phyloP scores from a whole-genome alignment of 495 filamentous ascomycete genomes.

The Penicillium egyptiacum region DNA sequence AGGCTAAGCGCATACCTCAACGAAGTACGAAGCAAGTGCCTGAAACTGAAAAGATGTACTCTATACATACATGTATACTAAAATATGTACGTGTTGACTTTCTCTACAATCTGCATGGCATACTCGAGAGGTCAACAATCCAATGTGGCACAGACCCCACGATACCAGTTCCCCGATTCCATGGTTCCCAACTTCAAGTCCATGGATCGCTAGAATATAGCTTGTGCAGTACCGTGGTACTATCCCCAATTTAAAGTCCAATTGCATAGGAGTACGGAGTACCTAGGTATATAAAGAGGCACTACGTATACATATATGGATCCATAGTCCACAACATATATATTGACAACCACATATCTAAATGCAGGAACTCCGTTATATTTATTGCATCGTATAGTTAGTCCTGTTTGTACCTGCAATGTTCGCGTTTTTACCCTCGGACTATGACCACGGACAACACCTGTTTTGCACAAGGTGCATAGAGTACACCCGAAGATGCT shows the following conservation, averaged over 20 bases:
- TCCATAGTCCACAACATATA: background rate
- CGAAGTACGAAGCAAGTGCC: background rate
- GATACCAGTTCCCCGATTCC: background rate
- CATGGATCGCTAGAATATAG: background rate
- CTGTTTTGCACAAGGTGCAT: background rate
- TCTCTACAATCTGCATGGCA: background rate
- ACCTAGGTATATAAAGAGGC: too few relatives aligned
- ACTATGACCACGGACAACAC: background rate
- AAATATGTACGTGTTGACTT: background rate
- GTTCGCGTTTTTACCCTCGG: background rate
- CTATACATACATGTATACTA: background rate
- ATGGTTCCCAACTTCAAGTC: background rate
- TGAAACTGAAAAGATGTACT: background rate
- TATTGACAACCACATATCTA: background rate
- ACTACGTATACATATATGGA: background rate
- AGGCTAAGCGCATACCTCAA: background rate
- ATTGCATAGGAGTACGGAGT: background rate
- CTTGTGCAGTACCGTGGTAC: background rate
- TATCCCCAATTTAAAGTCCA: background rate
- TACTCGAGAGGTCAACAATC: background rate
- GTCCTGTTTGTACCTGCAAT: background rate
- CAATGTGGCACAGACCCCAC: background rate
- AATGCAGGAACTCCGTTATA: background rate
- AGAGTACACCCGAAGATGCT: background rate
- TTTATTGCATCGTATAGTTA: background rate